These are phyloP conservation scores for Phaffomyces opuntiae DNA, from an alignment of 805 yeast species.

Conservation along the genomic window DNA sequence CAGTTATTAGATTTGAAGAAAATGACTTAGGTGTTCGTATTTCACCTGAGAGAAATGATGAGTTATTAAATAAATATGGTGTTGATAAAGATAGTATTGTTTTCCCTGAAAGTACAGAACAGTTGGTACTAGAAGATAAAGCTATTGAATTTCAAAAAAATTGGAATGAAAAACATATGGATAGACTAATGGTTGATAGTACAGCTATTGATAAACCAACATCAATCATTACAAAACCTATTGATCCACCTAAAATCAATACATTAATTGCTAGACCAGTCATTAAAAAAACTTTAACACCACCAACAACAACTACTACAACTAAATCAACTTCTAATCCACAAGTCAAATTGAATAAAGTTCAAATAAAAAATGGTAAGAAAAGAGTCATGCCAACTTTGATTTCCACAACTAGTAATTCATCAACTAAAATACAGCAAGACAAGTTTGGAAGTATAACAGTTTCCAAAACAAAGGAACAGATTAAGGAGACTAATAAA, in stretches of 20 bases:
- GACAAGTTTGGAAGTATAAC: constrained; percentile 13
- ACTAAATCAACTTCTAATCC: neutral
- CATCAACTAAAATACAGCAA: constrained; percentile 7
- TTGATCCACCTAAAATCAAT: neutral
- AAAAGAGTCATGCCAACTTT: constrained; percentile 69
- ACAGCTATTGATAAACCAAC: constrained; percentile 7
- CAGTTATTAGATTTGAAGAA: constrained; percentile 55
- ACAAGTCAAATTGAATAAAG: constrained; percentile 30
- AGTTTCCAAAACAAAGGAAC: constrained; percentile 10
- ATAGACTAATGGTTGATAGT: constrained; percentile 31
- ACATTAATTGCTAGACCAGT: neutral
- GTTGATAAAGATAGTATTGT: constrained; percentile 78
- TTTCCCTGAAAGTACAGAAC: constrained; percentile 83
- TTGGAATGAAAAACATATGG: constrained; percentile 31
- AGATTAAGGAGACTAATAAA: constrained; percentile 1
- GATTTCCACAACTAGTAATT: constrained; percentile 37
- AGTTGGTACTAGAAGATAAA: constrained; percentile 63
- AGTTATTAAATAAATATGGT: constrained; percentile 76
- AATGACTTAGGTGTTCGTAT: constrained; percentile 57
- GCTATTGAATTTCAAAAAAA: constrained; percentile 34
- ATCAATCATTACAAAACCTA: constrained; percentile 5
- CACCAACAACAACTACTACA: neutral
- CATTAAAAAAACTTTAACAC: neutral
- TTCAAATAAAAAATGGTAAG: constrained; percentile 68
- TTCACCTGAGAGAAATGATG: constrained; percentile 59